Evolutionary conservation across 2,329 filamentous ascomycete genomes (phyloP), one percentile per base, ranked within the genome.

Genomic region (Clarireedia hainanense): DNA sequence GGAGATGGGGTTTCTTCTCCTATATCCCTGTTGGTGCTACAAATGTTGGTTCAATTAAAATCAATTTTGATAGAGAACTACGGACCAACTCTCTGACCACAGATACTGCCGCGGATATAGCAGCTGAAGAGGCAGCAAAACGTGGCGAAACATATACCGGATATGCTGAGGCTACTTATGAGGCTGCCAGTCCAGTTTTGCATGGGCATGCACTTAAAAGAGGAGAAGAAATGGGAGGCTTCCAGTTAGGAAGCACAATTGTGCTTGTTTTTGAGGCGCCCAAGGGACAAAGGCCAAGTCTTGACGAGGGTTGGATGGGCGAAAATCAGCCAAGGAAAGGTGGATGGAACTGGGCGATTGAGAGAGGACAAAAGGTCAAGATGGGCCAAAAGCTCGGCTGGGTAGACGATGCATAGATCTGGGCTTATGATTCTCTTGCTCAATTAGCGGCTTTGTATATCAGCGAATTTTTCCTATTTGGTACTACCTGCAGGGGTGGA

Each of bases 141-240:
- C 78, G 85, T 6, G 91, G 91, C 3, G 89, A 96, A 72, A 80
- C 84, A 1, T 95, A 96, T 69, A 81, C 84, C n/a, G 94, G 94
- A 1, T 99, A 91, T 68, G 84, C 89, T 0, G 94, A 99, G 73
- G 95, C 94, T 6, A 91, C 88, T 2, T 99, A 99, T 68, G 81
- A 81, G 47, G 79, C 78, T 15, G 89, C 92, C 1, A 95, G 88
- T 66, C 73, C 78, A 3, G 80, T 96, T 2, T 77, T 99, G 0
- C 83, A 83, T 20, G 94, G 95, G 2, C 85, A 97, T 69, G 87
- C 92, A 1, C 75, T 99, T 55, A 82, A 85, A 60, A 80, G 88
- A 46, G 94, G 94, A 37, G 92, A 97, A 69, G 94, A 99, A 72
- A 97, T 99, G 91, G 94, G 94, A 54, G 95, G 94, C 0, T 99